Percentiles rank a stretch among this genome's conserved stretches.
Evolutionary conservation across 2,329 filamentous ascomycete genomes (phyloP).

Genomic region (Pyricularia pennisetigena): DNA sequence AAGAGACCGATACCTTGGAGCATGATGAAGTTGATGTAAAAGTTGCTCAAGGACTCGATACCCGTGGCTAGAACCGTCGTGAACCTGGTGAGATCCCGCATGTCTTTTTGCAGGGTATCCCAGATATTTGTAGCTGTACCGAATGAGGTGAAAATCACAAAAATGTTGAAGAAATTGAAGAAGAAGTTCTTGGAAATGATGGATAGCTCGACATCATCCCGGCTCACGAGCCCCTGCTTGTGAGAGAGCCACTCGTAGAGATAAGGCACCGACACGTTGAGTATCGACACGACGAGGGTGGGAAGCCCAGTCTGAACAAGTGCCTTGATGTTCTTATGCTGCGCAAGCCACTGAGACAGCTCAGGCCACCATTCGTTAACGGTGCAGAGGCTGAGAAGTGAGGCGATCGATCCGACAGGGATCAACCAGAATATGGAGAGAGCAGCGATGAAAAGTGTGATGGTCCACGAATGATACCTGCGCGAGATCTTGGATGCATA

Average conservation of each 20-base stretch:
- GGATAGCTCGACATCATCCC: slow-evolving; percentile 87
- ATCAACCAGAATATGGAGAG: slow-evolving; percentile 84
- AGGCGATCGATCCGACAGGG: slow-evolving; percentile 70
- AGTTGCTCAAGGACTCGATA: slow-evolving; percentile 64
- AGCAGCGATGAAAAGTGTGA: slow-evolving; percentile 74
- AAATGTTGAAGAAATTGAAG: slow-evolving; percentile 99
- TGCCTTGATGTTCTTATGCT: slow-evolving; percentile 61
- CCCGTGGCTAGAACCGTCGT: slow-evolving; percentile 66
- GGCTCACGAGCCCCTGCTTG: slow-evolving; percentile 88
- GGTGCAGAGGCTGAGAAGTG: slow-evolving; percentile 69
- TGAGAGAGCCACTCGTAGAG: slow-evolving; percentile 90
- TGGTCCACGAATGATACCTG: slow-evolving; percentile 69
- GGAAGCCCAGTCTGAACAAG: slow-evolving; percentile 83
- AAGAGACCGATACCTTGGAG: slow-evolving; percentile 90
- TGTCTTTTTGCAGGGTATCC: slow-evolving; percentile 58
- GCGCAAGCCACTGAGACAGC: slow-evolving; percentile 56
- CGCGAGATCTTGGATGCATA: slow-evolving; percentile 69
- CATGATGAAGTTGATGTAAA: slow-evolving; percentile 92
- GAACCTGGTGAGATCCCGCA: slow-evolving; percentile 71
- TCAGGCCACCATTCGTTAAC: slow-evolving; percentile 64
- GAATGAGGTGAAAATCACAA: slow-evolving; percentile 85
- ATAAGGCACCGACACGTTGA: slow-evolving; percentile 86
- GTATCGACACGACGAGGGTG: slow-evolving; percentile 72
- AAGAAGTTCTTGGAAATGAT: slow-evolving; percentile 98
- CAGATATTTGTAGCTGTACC: slow-evolving; percentile 72